These are phyloP conservation scores for Triadica sebifera DNA, from an alignment of 345 rosid genomes.

Conservation along the genomic window DNA sequence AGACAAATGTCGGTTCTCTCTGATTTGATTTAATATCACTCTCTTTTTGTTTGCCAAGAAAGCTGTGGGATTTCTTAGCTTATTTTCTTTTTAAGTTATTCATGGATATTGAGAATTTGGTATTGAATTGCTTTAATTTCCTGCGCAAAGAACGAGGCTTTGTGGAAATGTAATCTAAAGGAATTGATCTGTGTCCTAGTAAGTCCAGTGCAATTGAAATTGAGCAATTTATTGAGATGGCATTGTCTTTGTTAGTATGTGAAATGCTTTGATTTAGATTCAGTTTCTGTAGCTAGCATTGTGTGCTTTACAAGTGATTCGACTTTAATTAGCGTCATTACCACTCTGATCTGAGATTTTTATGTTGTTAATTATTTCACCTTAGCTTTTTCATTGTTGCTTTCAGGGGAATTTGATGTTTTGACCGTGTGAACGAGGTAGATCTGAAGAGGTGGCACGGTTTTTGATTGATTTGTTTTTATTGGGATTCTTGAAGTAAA, in stretches of 20 bases:
- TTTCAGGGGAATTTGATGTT: slow-evolving; percentile 63
- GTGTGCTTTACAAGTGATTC: background rate
- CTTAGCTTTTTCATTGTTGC: slow-evolving; percentile 9
- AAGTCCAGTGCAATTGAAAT: background rate
- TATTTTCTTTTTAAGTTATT: background rate
- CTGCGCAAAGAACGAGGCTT: background rate
- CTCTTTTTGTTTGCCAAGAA: slow-evolving; percentile 21
- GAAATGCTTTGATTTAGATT: background rate
- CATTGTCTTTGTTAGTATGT: background rate
- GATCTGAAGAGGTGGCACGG: slow-evolving; percentile 59
- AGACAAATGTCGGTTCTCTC: background rate
- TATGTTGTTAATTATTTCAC: background rate
- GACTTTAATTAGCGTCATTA: background rate
- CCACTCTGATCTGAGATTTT: slow-evolving; percentile 35
- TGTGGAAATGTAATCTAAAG: background rate
- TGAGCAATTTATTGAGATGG: background rate
- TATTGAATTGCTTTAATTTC: background rate
- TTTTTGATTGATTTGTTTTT: slow-evolving; percentile 26
- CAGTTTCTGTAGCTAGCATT: background rate
- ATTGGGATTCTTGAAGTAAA: slow-evolving; percentile 40
- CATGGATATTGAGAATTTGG: background rate
- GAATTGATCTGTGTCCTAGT: slow-evolving; percentile 6
- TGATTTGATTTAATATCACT: slow-evolving; percentile 7
- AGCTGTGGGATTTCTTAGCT: background rate
- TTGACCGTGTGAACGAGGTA: slow-evolving; percentile 41